A percentile compares a stretch with the other conserved stretches of the same genome.
phyloP scores from a whole-genome alignment of 1,284 basidiomycete genomes.

The Ceratobasidium sp. region DNA sequence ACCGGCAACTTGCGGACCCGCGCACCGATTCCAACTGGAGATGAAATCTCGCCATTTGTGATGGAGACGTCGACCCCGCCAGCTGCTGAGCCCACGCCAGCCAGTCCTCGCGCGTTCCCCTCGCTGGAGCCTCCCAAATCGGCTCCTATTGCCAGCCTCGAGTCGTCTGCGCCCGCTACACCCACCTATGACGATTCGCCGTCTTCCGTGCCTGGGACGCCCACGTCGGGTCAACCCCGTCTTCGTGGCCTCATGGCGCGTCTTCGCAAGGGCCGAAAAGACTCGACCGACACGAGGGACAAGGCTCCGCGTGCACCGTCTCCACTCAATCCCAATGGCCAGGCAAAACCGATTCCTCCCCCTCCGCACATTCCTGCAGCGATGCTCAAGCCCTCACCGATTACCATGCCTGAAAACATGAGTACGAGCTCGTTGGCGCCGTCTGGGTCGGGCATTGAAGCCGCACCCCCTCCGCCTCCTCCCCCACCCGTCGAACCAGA shows the following conservation, averaged over 20 bases:
- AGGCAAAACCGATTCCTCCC: slow-evolving; percentile 14
- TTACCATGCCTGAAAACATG: slow-evolving; percentile 21
- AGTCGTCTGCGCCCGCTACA: slow-evolving; percentile 51
- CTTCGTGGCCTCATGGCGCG: slow-evolving; percentile 79
- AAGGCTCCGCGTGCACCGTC: slow-evolving; percentile 20
- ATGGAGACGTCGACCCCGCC: slow-evolving; percentile 20
- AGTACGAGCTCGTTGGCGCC: slow-evolving; percentile 27
- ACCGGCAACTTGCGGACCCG: slow-evolving; percentile 73
- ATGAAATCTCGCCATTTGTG: slow-evolving; percentile 53
- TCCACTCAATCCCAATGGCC: slow-evolving; percentile 15
- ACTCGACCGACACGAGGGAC: slow-evolving; percentile 38
- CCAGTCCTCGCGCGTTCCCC: slow-evolving; percentile 1
- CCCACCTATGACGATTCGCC: slow-evolving; percentile 57
- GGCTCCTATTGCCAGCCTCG: slow-evolving; percentile 47
- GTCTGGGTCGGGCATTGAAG: slow-evolving; percentile 8
- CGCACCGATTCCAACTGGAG: slow-evolving; percentile 55
- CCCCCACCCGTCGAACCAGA: not conserved
- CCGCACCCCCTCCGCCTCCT: not conserved
- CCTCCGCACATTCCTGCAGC: slow-evolving; percentile 34
- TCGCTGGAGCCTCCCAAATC: slow-evolving; percentile 15
- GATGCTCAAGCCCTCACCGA: slow-evolving; percentile 9
- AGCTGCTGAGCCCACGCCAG: not conserved
- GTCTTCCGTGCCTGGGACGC: slow-evolving; percentile 54
- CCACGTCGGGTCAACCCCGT: slow-evolving; percentile 57
- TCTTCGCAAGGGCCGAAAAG: slow-evolving; percentile 62